A percentile compares a stretch with the other conserved stretches of the same genome.
Conservation (phyloP, 331 rosid genomes). For the Malus hybrid region DNA sequence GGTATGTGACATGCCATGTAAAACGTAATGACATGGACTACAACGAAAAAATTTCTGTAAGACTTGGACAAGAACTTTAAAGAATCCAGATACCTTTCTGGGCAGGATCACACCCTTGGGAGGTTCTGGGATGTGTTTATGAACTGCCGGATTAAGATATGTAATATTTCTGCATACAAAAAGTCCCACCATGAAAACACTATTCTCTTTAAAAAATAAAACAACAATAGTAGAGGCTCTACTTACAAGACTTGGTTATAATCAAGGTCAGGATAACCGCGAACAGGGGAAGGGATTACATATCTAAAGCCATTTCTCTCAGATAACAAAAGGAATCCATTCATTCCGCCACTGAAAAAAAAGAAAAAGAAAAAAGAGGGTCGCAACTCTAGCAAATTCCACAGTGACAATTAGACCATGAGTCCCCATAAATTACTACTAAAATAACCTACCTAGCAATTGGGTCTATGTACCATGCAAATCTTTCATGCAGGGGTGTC, state of each 20-base stretch:
- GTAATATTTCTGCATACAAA: constrained; percentile 63
- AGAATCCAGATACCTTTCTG: constrained; percentile 43
- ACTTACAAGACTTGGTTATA: constrained; percentile 78
- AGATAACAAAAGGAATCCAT: constrained; percentile 62
- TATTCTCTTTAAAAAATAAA: not conserved
- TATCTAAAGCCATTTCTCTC: constrained; percentile 60
- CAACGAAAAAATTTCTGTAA: not conserved
- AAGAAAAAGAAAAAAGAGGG: not conserved
- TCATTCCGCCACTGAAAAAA: constrained; percentile 76
- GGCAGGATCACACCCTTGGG: constrained; percentile 69
- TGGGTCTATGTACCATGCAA: constrained; percentile 29
- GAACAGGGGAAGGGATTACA: constrained; percentile 56
- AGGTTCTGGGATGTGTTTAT: constrained; percentile 65
- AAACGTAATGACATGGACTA: not conserved
- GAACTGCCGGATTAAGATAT: constrained; percentile 51
- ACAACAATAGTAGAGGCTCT: not conserved
- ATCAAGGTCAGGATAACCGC: constrained; percentile 54
- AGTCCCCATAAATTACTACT: constrained; percentile 4
- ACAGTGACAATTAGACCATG: not conserved
- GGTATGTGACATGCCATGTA: not conserved
- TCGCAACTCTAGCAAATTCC: not conserved
- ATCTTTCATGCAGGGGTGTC: constrained; percentile 33
- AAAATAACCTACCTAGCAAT: constrained; percentile 54
- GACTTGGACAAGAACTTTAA: not conserved
- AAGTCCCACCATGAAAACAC: constrained; percentile 19